These are phyloP conservation scores for Aspergillus sojae DNA, from an alignment of 2,329 filamentous ascomycete genomes.

Conservation along the genomic window DNA sequence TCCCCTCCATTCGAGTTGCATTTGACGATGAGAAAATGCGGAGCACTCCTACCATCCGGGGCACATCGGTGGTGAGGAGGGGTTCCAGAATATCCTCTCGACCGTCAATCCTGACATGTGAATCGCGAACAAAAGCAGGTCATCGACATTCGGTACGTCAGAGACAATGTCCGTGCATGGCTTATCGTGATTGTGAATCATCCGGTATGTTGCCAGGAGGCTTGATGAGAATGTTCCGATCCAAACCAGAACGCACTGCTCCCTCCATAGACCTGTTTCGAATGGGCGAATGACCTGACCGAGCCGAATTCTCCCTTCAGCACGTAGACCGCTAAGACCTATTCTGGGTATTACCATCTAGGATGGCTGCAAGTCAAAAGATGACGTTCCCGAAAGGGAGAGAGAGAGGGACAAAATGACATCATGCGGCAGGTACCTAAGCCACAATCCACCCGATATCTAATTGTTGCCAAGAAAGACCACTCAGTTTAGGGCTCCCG, in stretches of 20 bases:
- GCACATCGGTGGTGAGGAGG: conserved; percentile 10
- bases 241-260: not conserved
- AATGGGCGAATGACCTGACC: not conserved
- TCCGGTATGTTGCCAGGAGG: conserved; percentile 4
- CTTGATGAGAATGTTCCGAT: conserved; percentile 4
- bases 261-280: not conserved
- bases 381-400: conserved; percentile 1
- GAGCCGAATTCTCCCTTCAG: not conserved
- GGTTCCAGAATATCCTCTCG: conserved; percentile 13
- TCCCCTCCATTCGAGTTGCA: conserved; percentile 12
- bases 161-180: conserved; percentile 10
- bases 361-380: not conserved
- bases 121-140: conserved; percentile 9
- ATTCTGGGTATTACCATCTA: not conserved
- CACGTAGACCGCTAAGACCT: not conserved
- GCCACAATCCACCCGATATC: not conserved
- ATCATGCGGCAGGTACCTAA: conserved; percentile 8
- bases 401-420: conserved; percentile 8
- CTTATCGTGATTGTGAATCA: conserved; percentile 15
- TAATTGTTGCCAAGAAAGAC: not conserved
- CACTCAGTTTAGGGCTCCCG: not conserved
- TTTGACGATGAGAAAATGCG: conserved; percentile 9
- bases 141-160: conserved; percentile 8
- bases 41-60: conserved; percentile 9
- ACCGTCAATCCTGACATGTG: conserved; percentile 14